These are phyloP conservation scores for Chamaenerion angustifolium DNA, from an alignment of 345 rosid genomes.

Conservation along the genomic window DNA sequence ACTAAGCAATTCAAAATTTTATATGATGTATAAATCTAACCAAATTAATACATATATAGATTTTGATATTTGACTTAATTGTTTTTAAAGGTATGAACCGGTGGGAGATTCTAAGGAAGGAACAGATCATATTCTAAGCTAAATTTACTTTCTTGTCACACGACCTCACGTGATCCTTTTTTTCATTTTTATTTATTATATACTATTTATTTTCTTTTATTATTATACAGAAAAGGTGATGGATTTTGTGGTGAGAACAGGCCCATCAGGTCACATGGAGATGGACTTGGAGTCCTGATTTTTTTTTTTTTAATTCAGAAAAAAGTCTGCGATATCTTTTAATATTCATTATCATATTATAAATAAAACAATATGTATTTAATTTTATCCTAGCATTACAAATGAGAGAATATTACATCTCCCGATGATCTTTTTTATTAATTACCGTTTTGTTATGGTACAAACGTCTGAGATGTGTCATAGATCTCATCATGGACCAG, in stretches of 20 bases:
- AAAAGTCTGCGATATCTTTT: no score
- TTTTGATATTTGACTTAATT: no score
- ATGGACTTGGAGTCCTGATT: conserved; percentile 1
- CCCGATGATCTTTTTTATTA: no score
- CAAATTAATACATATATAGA: no score
- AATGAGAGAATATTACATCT: no score
- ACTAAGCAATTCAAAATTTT: no score
- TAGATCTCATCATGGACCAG: conserved; percentile 12
- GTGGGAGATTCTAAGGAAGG: background rate
- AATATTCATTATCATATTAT: background rate
- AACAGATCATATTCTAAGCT: background rate
- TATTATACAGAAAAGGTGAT: background rate
- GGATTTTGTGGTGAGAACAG: conserved; percentile 9
- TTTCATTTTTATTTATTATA: background rate
- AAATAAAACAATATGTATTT: no score
- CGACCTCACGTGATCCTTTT: conserved; percentile 12
- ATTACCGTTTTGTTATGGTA: background rate
- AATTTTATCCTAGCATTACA: no score
- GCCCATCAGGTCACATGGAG: conserved; percentile 11
- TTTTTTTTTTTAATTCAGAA: background rate
- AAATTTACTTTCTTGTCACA: conserved; percentile 3
- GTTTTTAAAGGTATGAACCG: no score
- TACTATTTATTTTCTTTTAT: background rate
- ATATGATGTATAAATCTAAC: no score
- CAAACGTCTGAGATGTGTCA: background rate